Evolutionary conservation across 2,329 filamentous ascomycete species (phyloP).

Genomic region (Cordyceps sp.): DNA sequence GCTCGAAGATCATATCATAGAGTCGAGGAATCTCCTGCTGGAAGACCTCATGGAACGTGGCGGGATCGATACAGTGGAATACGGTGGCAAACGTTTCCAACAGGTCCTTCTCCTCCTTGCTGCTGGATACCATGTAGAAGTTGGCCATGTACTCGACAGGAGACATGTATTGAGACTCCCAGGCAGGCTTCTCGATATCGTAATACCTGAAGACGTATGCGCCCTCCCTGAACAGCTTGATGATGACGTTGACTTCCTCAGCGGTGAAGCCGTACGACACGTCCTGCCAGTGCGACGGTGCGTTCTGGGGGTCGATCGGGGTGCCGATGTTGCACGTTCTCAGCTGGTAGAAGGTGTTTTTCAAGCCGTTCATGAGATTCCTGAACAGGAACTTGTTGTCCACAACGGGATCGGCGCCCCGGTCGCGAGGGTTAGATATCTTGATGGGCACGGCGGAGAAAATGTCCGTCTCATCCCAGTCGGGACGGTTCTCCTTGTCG

Average conservation of each 20-base stretch:
- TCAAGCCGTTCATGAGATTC: slow-evolving; percentile 87
- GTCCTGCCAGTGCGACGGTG: slow-evolving; percentile 83
- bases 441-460: slow-evolving; percentile 95
- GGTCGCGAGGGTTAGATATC: slow-evolving; percentile 76
- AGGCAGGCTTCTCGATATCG: slow-evolving; percentile 63
- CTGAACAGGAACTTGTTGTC: slow-evolving; percentile 98
- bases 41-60: slow-evolving; percentile 97
- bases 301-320: slow-evolving; percentile 58
- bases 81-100: slow-evolving; percentile 96
- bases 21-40: slow-evolving; percentile 92
- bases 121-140: slow-evolving; percentile 85
- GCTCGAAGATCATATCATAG: slow-evolving; percentile 96
- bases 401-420: slow-evolving; percentile 74
- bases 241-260: slow-evolving; percentile 90
- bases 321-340: slow-evolving; percentile 70
- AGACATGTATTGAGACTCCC: slow-evolving; percentile 59
- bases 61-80: slow-evolving; percentile 95
- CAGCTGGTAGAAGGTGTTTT: slow-evolving; percentile 91
- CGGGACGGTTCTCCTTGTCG: slow-evolving; percentile 62
- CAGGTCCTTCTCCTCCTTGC: slow-evolving; percentile 92
- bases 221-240: slow-evolving; percentile 93
- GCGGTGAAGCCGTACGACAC: slow-evolving; percentile 93
- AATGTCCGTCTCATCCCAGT: slow-evolving; percentile 98
- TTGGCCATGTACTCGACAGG: slow-evolving; percentile 87
- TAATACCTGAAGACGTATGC: slow-evolving; percentile 96